A percentile compares a stretch with the other conserved stretches of the same genome.
Evolutionary conservation across 257 asterid genomes (phyloP).

Genomic region (Orobanche coerulescens): DNA sequence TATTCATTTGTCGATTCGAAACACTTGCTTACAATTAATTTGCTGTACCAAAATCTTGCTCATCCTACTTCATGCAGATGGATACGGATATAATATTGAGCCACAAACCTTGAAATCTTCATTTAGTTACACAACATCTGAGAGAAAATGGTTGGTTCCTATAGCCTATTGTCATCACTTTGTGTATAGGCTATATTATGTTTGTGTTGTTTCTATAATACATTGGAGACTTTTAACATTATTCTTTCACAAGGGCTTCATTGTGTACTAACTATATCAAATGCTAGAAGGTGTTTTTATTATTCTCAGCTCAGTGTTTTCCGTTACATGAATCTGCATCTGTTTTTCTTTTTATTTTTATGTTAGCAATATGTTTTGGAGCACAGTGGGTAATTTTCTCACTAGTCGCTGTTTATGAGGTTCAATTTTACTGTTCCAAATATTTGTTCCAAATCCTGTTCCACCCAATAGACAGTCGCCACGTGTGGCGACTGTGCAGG

Average conservation of each 20-base stretch:
- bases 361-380: too few relatives aligned
- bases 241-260: slow-evolving; percentile 5
- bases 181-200: slow-evolving; percentile 7
- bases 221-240: slow-evolving; percentile 3
- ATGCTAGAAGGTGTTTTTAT: not conserved
- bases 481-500: too few relatives aligned
- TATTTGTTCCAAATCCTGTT: too few relatives aligned
- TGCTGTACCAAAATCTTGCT: slow-evolving; percentile 13
- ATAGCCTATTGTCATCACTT: slow-evolving; percentile 3
- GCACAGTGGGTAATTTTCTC: too few relatives aligned
- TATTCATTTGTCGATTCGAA: not conserved
- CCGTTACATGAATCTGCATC: too few relatives aligned
- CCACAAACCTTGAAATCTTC: slow-evolving; percentile 27
- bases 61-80: slow-evolving; percentile 42
- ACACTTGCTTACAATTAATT: not conserved
- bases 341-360: too few relatives aligned
- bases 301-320: slow-evolving; percentile 1
- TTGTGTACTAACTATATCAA: slow-evolving; percentile 1
- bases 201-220: not conserved
- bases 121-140: slow-evolving; percentile 6
- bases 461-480: too few relatives aligned
- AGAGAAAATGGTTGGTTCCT: not conserved
- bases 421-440: too few relatives aligned
- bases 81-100: slow-evolving; percentile 52
- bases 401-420: too few relatives aligned